A percentile compares a stretch with the other conserved stretches of the same genome.
phyloP scores from a whole-genome alignment of 2,329 filamentous ascomycete genomes.

The Botryotinia calthae region DNA sequence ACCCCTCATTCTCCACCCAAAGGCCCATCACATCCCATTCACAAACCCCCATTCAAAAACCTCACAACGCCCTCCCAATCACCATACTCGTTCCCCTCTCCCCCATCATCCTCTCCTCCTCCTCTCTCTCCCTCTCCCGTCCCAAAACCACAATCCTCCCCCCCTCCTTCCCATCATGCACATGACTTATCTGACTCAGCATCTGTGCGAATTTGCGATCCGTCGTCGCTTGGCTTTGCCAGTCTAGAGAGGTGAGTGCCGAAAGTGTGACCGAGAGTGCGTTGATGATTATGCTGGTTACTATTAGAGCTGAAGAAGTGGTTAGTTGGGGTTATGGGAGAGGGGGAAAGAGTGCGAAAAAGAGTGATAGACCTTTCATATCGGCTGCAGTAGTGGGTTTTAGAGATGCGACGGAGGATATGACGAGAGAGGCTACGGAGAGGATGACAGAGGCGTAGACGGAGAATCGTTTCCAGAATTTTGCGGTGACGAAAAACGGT shows the following conservation, averaged over 20 bases:
- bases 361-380: conserved; percentile 21
- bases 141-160: conserved; percentile 24
- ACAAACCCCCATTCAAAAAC: not conserved
- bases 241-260: conserved; percentile 33
- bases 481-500: conserved; percentile 27
- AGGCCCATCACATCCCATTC: no score
- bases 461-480: conserved; percentile 34
- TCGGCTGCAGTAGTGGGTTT: conserved; percentile 3
- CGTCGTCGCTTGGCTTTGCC: conserved; percentile 29
- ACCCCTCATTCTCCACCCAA: not conserved
- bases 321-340: not conserved
- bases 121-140: not conserved
- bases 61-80: not conserved
- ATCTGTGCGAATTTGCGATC: conserved; percentile 30
- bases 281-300: conserved; percentile 32
- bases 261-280: conserved; percentile 28
- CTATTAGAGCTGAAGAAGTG: conserved; percentile 25
- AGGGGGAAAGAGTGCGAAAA: not conserved
- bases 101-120: not conserved
- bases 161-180: conserved; percentile 29
- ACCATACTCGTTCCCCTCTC: not conserved
- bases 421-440: conserved; percentile 25
- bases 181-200: conserved; percentile 27
- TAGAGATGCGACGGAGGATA: conserved; percentile 27
- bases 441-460: conserved; percentile 29